phyloP scores from a whole-genome alignment of 2,329 filamentous ascomycete species.

The Shiraia sp. region DNA sequence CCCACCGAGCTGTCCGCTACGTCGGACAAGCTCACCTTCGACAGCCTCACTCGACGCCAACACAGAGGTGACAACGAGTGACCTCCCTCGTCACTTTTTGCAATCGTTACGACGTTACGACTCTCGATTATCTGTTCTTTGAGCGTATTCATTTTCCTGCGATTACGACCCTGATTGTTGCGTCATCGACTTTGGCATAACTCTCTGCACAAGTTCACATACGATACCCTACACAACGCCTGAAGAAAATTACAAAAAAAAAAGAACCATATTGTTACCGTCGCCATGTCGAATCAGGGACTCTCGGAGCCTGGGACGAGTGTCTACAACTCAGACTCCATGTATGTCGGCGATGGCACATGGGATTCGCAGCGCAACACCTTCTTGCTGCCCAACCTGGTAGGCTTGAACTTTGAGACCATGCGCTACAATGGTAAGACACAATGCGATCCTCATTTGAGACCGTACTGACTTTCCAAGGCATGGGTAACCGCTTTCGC shows the following conservation, averaged over 20 bases:
- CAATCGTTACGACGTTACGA: conserved; percentile 40
- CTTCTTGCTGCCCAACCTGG: conserved; percentile 77
- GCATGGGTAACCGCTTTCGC: conserved; percentile 81
- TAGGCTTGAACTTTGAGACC: conserved; percentile 77
- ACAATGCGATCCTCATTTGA: not conserved
- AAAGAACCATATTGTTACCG: not conserved
- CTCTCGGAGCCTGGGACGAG: conserved; percentile 73
- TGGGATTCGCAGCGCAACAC: conserved; percentile 79
- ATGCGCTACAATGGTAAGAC: conserved; percentile 79
- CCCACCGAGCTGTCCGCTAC: conserved; percentile 36
- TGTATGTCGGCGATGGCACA: conserved; percentile 79
- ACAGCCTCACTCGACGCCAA: conserved; percentile 22
- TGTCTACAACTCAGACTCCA: conserved; percentile 72
- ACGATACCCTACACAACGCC: not conserved
- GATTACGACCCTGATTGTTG: conserved; percentile 11
- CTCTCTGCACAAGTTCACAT: conserved; percentile 8
- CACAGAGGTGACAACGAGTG: conserved; percentile 22
- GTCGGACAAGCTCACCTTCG: conserved; percentile 36
- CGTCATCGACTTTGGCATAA: conserved; percentile 5
- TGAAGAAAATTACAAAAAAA: not conserved
- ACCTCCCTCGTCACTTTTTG: conserved; percentile 15
- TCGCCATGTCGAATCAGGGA: conserved; percentile 37
- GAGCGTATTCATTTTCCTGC: conserved; percentile 10
- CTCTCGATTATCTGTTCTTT: conserved; percentile 12
- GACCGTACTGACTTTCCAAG: conserved; percentile 48